Percentiles rank a stretch among this genome's conserved stretches.
Evolutionary conservation across 768 basidiomycete species (phyloP).

Genomic region (Pisolithus orientalis): DNA sequence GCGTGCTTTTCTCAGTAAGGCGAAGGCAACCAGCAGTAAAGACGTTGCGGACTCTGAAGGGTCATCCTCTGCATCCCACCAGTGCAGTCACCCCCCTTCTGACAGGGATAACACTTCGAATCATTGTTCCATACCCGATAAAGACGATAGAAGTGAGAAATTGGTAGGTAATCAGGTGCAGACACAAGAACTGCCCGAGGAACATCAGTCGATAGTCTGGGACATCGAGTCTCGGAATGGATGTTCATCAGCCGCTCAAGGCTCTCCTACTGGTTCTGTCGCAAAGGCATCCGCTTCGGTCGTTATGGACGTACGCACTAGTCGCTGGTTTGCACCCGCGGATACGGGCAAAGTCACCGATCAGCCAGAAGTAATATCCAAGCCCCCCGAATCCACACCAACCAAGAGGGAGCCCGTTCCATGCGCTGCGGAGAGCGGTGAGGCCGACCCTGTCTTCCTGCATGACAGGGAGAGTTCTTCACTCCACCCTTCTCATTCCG

Average conservation of each 20-base stretch:
- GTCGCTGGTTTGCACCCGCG: constrained; percentile 22
- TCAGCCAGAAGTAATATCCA: not conserved
- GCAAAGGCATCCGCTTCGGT: constrained; percentile 20
- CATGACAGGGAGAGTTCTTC: constrained; percentile 17
- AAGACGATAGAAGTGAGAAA: not conserved
- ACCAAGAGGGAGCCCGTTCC: constrained; percentile 5
- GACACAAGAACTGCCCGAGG: not conserved
- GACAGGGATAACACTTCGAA: constrained; percentile 2
- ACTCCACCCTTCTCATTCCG: constrained; percentile 49
- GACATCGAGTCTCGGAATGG: constrained; percentile 43
- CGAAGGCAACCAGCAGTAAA: constrained; percentile 7
- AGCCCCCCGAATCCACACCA: not conserved
- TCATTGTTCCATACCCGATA: not conserved
- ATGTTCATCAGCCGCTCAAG: constrained; percentile 15
- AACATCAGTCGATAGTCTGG: constrained; percentile 42
- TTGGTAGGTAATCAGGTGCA: not conserved
- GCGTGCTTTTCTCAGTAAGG: constrained; percentile 35
- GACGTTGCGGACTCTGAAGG: constrained; percentile 3
- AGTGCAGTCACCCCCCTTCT: constrained; percentile 9
- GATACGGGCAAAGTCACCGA: not conserved
- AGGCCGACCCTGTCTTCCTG: not conserved
- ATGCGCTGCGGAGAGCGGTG: constrained; percentile 22
- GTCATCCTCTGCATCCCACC: constrained; percentile 13
- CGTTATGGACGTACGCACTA: constrained; percentile 30
- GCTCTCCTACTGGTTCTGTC: constrained; percentile 13